Evolutionary conservation across 2,329 filamentous ascomycete genomes (phyloP).

Genomic region (Bipolaris sorokiniana): DNA sequence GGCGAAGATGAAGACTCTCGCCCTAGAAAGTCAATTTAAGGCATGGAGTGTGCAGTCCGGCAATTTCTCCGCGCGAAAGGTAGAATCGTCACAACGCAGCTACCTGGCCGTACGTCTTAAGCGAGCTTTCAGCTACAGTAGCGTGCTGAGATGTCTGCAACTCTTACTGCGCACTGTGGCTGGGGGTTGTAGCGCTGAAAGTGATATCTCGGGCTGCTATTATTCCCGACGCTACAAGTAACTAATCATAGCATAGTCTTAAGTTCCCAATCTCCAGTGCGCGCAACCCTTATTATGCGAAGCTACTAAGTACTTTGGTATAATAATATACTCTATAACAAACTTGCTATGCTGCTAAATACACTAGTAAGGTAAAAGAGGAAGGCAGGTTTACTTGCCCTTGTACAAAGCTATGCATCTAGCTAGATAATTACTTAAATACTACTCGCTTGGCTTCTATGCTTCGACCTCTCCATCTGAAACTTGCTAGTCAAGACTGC

Average conservation of each 20-base stretch:
- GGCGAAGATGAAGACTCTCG: background rate
- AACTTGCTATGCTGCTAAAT: background rate
- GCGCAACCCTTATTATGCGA: background rate
- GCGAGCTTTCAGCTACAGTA: background rate
- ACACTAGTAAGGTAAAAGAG: background rate
- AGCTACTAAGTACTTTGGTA: background rate
- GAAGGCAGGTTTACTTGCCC: no score
- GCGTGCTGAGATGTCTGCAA: slow-evolving; percentile 5
- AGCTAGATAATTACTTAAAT: no score
- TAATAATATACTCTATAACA: background rate
- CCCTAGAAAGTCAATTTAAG: background rate
- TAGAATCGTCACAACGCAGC: background rate
- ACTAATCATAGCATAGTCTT: background rate
- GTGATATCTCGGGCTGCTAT: background rate
- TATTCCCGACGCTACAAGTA: background rate
- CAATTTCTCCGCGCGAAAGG: background rate
- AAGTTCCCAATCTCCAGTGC: background rate
- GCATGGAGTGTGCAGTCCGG: background rate
- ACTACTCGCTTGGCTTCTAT: background rate
- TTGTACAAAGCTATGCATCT: background rate
- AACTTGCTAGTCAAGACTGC: background rate
- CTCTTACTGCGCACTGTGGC: slow-evolving; percentile 1
- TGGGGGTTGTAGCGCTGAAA: background rate
- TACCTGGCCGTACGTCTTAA: background rate
- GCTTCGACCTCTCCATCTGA: background rate